phyloP scores from a whole-genome alignment of 495 filamentous ascomycete species.

The Aspergillus conjunctus region DNA sequence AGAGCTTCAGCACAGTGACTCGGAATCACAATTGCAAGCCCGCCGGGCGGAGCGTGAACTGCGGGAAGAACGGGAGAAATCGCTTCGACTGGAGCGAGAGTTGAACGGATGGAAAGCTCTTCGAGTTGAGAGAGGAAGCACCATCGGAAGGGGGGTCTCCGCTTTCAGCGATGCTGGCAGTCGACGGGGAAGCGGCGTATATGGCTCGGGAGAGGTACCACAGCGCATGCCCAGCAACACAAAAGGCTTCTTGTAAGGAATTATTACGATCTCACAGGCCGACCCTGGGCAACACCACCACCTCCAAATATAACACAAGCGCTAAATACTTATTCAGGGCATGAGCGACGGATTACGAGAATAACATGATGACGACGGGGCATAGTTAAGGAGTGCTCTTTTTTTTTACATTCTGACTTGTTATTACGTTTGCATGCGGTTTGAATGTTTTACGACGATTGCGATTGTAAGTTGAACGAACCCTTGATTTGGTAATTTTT shows the following conservation, averaged over 20 bases:
- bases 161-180: constrained; percentile 46
- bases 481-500: constrained; percentile 13
- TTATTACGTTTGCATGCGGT: constrained; percentile 23
- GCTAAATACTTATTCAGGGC: constrained; percentile 23
- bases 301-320: constrained; percentile 17
- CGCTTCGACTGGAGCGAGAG: constrained; percentile 80
- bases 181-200: constrained; percentile 43
- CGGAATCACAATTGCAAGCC: constrained; percentile 72
- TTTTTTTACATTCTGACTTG: constrained; percentile 15
- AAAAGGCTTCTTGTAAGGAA: constrained; percentile 50
- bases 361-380: constrained; percentile 22
- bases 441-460: constrained; percentile 18
- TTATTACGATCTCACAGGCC: constrained; percentile 24
- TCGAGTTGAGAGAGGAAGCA: constrained; percentile 59
- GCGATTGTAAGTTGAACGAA: constrained; percentile 5
- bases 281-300: constrained; percentile 16
- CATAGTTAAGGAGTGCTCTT: constrained; percentile 23
- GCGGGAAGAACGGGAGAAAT: constrained; percentile 85
- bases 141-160: constrained; percentile 35
- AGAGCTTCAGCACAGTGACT: constrained; percentile 86
- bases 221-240: constrained; percentile 53
- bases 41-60: constrained; percentile 88
- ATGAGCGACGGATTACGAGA: constrained; percentile 26
- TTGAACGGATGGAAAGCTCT: constrained; percentile 81
- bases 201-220: constrained; percentile 39